These are phyloP conservation scores for Rhizopogon vulgaris DNA, from an alignment of 768 basidiomycete species.

Conservation along the genomic window DNA sequence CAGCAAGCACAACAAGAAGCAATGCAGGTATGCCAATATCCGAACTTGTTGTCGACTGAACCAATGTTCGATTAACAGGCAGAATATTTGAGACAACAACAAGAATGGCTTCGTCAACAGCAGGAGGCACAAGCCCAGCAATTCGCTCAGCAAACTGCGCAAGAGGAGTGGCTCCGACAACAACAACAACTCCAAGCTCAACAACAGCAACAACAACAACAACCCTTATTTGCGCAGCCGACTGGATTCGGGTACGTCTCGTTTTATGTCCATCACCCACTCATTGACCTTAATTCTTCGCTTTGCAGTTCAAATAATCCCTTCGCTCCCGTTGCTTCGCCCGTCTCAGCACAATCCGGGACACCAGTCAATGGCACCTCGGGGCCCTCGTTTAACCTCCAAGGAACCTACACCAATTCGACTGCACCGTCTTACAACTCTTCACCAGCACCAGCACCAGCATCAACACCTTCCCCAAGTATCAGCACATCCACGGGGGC, in stretches of 20 bases:
- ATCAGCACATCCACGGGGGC: conserved; percentile 17
- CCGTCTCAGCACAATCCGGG: conserved; percentile 26
- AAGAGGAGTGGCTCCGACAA: conserved; percentile 58
- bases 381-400: conserved; percentile 58
- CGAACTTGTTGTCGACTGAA: neutral
- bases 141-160: conserved; percentile 34
- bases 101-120: conserved; percentile 71
- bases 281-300: conserved; percentile 15
- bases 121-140: conserved; percentile 39
- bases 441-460: conserved; percentile 38
- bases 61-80: conserved; percentile 21
- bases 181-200: conserved; percentile 46
- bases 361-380: conserved; percentile 26
- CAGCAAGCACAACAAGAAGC: conserved; percentile 91
- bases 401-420: conserved; percentile 58
- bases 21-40: conserved; percentile 41
- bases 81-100: conserved; percentile 45
- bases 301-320: conserved; percentile 88
- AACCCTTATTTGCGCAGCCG: conserved; percentile 49
- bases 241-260: conserved; percentile 68
- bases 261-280: neutral
- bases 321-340: conserved; percentile 53
- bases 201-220: conserved; percentile 40
- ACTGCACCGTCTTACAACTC: conserved; percentile 22
- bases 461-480: conserved; percentile 34